Conservation (phyloP, 164 flowering plant genomes). For the Vitis rupestris region DNA sequence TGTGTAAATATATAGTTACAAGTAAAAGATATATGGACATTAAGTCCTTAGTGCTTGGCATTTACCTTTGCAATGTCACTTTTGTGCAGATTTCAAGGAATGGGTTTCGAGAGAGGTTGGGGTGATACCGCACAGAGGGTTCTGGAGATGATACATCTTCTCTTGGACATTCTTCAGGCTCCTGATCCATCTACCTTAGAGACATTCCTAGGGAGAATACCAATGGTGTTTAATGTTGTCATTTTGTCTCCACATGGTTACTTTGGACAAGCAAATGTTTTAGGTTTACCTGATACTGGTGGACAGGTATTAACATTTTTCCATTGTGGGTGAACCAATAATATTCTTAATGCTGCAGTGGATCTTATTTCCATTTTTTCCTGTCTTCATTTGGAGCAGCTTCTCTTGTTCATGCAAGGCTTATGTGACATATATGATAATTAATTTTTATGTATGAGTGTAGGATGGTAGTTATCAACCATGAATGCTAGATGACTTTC, state of each 20-base stretch:
- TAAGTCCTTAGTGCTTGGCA: background rate
- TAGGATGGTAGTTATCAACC: background rate
- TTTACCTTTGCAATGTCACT: background rate
- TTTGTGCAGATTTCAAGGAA: conserved; percentile 70
- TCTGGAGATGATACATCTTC: conserved; percentile 76
- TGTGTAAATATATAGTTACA: background rate
- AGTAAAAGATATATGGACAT: background rate
- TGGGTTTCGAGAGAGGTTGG: conserved; percentile 98
- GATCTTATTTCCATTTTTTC: background rate
- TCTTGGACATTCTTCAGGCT: conserved; percentile 89
- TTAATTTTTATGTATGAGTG: background rate
- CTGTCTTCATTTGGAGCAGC: background rate
- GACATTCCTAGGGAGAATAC: conserved; percentile 83
- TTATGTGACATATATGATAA: background rate
- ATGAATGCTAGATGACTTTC: background rate
- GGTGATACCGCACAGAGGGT: conserved; percentile 76
- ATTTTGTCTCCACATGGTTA: conserved; percentile 93
- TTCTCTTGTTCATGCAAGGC: too few relatives aligned
- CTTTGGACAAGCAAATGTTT: conserved; percentile 96
- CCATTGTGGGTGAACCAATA: background rate
- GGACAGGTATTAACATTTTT: conserved; percentile 68
- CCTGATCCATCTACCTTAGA: conserved; percentile 90
- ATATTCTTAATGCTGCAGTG: background rate
- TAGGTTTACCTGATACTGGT: conserved; percentile 97
- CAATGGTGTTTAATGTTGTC: conserved; percentile 97